These are phyloP conservation scores for Ceratocystis smalleyi DNA, from an alignment of 2,329 filamentous ascomycete species.

Conservation along the genomic window DNA sequence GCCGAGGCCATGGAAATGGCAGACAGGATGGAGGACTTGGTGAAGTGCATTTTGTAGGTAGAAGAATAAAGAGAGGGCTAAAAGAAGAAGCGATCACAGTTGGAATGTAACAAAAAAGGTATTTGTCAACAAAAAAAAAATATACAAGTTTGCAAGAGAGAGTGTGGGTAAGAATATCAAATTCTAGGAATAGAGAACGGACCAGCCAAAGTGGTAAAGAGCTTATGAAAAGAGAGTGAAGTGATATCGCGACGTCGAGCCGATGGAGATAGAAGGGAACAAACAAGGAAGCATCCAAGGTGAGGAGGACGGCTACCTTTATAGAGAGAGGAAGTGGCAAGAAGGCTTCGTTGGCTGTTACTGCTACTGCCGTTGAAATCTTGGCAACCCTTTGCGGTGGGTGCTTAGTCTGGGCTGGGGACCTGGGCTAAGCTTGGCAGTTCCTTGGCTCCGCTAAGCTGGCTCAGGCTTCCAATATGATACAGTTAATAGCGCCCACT, in stretches of 20 bases:
- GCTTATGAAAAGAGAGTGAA: conserved; percentile 6
- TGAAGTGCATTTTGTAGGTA: conserved; percentile 13
- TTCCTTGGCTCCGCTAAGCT: neutral
- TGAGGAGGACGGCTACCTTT: neutral
- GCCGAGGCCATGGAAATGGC: conserved; percentile 26
- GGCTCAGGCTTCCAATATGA: neutral
- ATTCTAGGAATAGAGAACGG: conserved; percentile 7
- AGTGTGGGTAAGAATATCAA: conserved; percentile 8
- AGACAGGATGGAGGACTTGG: conserved; percentile 19
- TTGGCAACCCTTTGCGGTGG: neutral
- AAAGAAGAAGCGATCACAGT: conserved; percentile 1
- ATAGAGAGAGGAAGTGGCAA: neutral
- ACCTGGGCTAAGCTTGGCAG: no score
- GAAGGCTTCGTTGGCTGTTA: neutral
- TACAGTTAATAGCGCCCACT: neutral
- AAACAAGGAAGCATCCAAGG: neutral
- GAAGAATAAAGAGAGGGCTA: conserved; percentile 1
- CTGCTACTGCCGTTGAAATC: neutral
- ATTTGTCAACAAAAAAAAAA: neutral
- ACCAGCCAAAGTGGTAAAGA: conserved; percentile 8
- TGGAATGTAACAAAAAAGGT: conserved; percentile 1
- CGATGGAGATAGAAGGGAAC: conserved; percentile 5
- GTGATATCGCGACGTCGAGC: conserved; percentile 12
- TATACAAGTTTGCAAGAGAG: neutral
- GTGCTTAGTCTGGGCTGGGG: no score